Conservation (phyloP, 2,329 filamentous ascomycete species). For the Cadophora sp. region DNA sequence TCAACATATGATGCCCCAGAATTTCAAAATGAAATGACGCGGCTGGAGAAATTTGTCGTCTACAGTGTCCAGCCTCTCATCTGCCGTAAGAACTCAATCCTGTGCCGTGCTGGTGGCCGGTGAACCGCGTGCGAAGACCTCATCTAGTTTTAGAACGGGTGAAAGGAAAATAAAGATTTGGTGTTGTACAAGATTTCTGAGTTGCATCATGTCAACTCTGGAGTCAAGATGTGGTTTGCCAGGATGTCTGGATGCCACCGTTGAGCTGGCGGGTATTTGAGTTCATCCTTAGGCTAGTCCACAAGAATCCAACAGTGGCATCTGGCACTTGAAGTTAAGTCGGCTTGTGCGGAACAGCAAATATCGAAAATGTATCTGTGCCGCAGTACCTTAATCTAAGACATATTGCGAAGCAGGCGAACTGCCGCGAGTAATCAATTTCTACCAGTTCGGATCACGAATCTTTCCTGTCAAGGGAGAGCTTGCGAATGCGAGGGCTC, state of each 20-base stretch:
- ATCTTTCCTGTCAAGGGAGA: constrained; percentile 8
- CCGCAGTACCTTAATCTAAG: constrained; percentile 16
- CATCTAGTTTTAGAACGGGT: constrained; percentile 8
- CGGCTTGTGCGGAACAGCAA: constrained; percentile 10
- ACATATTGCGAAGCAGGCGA: constrained; percentile 10
- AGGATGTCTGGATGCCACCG: constrained; percentile 5
- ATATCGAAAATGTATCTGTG: constrained; percentile 8
- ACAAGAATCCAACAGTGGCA: background rate
- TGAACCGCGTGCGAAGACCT: background rate
- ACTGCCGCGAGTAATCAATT: constrained; percentile 12
- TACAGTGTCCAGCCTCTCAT: background rate
- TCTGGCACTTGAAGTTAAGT: constrained; percentile 2
- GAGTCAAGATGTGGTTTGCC: constrained; percentile 9
- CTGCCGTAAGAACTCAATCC: constrained; percentile 2
- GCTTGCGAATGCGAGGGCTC: constrained; percentile 15
- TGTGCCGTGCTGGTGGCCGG: background rate
- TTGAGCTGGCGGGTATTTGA: background rate
- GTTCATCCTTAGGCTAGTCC: background rate
- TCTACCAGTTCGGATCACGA: constrained; percentile 1
- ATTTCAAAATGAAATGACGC: constrained; percentile 7
- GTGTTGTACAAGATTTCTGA: background rate
- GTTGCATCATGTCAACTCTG: background rate
- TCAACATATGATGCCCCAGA: background rate
- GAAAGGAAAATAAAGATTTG: background rate
- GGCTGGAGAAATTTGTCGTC: background rate